A percentile compares a stretch with the other conserved stretches of the same genome.
Evolutionary conservation across 768 basidiomycete species (phyloP).

Genomic region (Baorangia bicolor): DNA sequence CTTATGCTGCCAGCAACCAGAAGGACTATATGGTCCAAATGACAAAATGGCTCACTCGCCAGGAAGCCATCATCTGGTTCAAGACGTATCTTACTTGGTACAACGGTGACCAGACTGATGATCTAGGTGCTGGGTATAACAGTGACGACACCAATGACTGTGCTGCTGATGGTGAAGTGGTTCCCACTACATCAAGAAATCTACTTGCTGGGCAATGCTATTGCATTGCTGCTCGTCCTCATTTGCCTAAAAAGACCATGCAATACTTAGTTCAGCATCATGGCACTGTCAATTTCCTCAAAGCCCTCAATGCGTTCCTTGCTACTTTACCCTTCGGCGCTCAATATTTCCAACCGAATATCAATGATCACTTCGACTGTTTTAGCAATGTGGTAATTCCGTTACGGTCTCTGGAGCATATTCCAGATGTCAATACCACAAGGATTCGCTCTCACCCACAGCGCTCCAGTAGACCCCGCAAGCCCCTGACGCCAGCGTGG

Average conservation of each 20-base stretch:
- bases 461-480: neutral
- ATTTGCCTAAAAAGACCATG: neutral
- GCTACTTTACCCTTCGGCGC: accelerated
- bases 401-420: neutral
- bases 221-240: too few relatives aligned
- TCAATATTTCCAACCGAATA: neutral
- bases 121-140: neutral
- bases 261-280: neutral
- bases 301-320: too few relatives aligned
- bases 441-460: neutral
- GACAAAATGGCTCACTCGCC: neutral
- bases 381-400: neutral
- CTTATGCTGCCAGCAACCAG: neutral
- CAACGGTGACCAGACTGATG: neutral
- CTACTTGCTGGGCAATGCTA: too few relatives aligned
- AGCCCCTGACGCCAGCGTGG: neutral
- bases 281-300: too few relatives aligned
- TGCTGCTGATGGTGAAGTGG: too few relatives aligned
- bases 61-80: neutral
- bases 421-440: accelerated
- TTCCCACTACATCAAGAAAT: too few relatives aligned
- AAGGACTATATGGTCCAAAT: neutral
- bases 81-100: neutral
- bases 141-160: too few relatives aligned
- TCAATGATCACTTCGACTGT: neutral